phyloP scores from a whole-genome alignment of 2,329 filamentous ascomycete species.

The Parafenestella ontariensis region DNA sequence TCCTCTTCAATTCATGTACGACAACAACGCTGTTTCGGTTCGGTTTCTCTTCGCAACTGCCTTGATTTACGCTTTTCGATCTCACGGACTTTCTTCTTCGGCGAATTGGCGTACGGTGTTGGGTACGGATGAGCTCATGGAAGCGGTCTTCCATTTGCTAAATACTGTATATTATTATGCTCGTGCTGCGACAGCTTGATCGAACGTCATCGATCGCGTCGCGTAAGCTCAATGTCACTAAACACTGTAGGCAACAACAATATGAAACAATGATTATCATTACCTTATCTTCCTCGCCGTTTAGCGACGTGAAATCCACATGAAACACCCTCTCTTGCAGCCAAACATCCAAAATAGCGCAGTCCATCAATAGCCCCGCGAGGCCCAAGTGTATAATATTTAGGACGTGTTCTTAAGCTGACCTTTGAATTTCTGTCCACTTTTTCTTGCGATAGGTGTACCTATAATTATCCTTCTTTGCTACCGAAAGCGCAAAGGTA shows the following conservation, averaged over 20 bases:
- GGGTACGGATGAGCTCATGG: conserved; percentile 35
- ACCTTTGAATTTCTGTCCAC: no score
- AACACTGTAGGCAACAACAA: conserved; percentile 34
- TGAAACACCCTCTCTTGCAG: neutral
- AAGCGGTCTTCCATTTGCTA: conserved; percentile 29
- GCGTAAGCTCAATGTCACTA: conserved; percentile 31
- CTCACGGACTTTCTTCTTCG: conserved; percentile 34
- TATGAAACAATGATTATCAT: conserved; percentile 23
- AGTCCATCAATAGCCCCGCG: no score
- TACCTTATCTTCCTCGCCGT: neutral
- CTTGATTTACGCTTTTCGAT: conserved; percentile 33
- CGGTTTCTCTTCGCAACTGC: conserved; percentile 30
- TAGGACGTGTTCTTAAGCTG: no score
- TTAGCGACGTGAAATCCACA: neutral
- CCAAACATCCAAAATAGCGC: neutral
- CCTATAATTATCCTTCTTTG: no score
- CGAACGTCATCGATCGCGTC: conserved; percentile 41
- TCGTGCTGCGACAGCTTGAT: conserved; percentile 47
- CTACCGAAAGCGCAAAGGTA: no score
- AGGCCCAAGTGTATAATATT: no score
- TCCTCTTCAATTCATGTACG: conserved; percentile 23
- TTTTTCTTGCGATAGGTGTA: no score
- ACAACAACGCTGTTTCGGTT: conserved; percentile 28
- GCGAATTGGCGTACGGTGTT: conserved; percentile 32
- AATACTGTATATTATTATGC: conserved; percentile 43